phyloP scores from a whole-genome alignment of 331 rosid genomes.

The Saraca asoca region DNA sequence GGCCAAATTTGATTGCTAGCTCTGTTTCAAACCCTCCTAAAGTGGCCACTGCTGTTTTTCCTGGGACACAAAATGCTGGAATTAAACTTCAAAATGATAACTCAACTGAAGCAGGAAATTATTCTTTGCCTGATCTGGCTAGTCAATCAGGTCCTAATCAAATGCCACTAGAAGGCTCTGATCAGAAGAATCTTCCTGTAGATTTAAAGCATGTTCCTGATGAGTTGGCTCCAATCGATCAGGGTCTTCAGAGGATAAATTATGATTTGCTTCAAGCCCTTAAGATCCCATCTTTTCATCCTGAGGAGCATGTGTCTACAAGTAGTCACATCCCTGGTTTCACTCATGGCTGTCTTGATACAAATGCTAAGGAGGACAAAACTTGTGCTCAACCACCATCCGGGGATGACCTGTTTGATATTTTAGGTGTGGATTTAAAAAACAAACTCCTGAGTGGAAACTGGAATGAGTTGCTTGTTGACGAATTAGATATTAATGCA shows the following conservation, averaged over 20 bases:
- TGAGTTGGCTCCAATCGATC: constrained; percentile 41
- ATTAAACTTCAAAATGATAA: constrained; percentile 38
- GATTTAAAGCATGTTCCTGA: constrained; percentile 34
- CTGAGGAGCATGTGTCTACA: constrained; percentile 32
- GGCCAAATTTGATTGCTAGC: constrained; percentile 41
- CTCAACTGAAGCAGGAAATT: constrained; percentile 36
- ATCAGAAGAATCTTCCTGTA: constrained; percentile 33
- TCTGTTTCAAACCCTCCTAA: constrained; percentile 37
- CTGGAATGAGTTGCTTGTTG: constrained; percentile 49
- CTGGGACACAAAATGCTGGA: constrained; percentile 37
- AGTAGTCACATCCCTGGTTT: constrained; percentile 43
- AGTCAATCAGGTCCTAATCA: constrained; percentile 32
- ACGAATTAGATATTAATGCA: constrained; percentile 29
- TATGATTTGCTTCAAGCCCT: constrained; percentile 40
- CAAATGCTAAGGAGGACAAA: constrained; percentile 39
- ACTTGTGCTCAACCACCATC: constrained; percentile 44
- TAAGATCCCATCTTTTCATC: constrained; percentile 38
- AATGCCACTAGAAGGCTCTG: constrained; percentile 40
- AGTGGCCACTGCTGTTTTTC: constrained; percentile 32
- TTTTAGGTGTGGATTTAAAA: constrained; percentile 74
- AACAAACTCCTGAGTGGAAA: constrained; percentile 52
- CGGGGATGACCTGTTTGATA: constrained; percentile 75
- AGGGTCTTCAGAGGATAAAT: constrained; percentile 20
- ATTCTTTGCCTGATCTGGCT: constrained; percentile 31
- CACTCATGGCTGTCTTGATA: constrained; percentile 28